phyloP scores from a whole-genome alignment of 1,284 basidiomycete genomes.

The Ceratobasidium papillatum region DNA sequence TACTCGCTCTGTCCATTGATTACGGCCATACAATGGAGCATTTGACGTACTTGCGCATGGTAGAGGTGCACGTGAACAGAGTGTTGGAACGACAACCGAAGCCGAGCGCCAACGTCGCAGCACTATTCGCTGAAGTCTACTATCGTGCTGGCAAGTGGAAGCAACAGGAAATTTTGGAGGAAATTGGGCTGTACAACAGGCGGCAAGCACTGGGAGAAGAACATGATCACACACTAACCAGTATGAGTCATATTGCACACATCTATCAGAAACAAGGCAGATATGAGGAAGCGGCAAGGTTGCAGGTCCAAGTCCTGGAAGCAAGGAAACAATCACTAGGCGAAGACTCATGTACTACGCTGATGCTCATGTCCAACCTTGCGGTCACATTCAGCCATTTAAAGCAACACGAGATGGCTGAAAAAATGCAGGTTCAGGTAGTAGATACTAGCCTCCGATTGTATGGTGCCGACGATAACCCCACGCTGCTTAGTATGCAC shows the following conservation, averaged over 20 bases:
- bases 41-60: neutral
- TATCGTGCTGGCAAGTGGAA: neutral
- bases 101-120: neutral
- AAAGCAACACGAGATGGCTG: neutral
- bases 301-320: neutral
- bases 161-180: neutral
- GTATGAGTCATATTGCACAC: slow-evolving; percentile 8
- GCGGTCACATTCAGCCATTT: neutral
- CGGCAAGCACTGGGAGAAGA: slow-evolving; percentile 4
- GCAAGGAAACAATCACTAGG: neutral
- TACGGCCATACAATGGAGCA: neutral
- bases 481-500: neutral
- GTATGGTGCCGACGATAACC: neutral
- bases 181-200: neutral
- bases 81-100: neutral
- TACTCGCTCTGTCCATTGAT: neutral
- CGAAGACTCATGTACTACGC: neutral
- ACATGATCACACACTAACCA: neutral
- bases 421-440: neutral
- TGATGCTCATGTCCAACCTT: neutral
- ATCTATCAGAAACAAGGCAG: neutral
- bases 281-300: neutral
- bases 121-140: neutral
- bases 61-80: neutral
- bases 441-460: neutral